Base-by-base conservation (phyloP, 805 yeast species). In the Saccharomyces jurei region DNA sequence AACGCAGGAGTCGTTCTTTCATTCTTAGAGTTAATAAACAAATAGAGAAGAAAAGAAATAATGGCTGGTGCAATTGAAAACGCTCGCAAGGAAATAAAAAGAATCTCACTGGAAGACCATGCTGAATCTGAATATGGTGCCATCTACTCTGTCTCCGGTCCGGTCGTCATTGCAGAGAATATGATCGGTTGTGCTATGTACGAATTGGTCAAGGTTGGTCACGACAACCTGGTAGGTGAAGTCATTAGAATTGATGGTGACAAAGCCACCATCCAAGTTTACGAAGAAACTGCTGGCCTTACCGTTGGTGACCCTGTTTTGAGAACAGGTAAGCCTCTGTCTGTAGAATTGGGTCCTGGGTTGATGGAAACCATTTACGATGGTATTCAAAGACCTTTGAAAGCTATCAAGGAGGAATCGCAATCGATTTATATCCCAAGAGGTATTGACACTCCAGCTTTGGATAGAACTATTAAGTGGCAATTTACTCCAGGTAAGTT, bases 131-230 rank as follows among this genome's bases (percentile, higher is more conserved):
- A 84, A 61, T 89, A 88, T 72, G 99, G 96, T 54, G 84, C 80
- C 62, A 87, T 94, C 66, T 91, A 83, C 76, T 89, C 97, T 31
- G 97, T 94, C 50, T 91, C 98, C 22, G 99, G 99, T 67, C 98
- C 99, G 28, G 99, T 94, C 65, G 87, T 94, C 52, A 85, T 94
- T 50, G 99, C 99, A 50, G 98, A 94, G 75, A 87, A 94, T 77
- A 90, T 94, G 98, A 88, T 91, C 75, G 99, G 99, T 60, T 89
- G 97, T 82, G 97, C 98, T 66, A 94, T 94, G 99, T 92, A 94
- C 81, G 99, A 94, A 73, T 81, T 94, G 74, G 99, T 92, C 68
- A 90, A 86, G 73, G 99, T 94, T 61, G 98, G 99, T 64, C 98
- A 94, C 73, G 96, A 89, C 65, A 89, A 81, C 72, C 81, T 94